Percentiles rank a stretch among this genome's conserved stretches.
These are phyloP conservation scores for Phaeosphaeria sp. DNA, from an alignment of 2,329 filamentous ascomycete species.

Conservation along the genomic window DNA sequence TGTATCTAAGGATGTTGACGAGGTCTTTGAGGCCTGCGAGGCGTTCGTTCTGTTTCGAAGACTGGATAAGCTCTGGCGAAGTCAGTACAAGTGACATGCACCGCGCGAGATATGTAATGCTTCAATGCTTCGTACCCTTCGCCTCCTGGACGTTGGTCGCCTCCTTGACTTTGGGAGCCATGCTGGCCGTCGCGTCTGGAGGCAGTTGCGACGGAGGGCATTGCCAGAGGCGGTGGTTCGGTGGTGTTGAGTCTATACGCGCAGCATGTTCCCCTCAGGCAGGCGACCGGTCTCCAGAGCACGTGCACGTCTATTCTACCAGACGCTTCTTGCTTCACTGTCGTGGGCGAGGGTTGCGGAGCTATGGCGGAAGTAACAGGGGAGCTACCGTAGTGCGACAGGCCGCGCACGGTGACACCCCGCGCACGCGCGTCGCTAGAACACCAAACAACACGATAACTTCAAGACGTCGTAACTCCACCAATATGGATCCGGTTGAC, in stretches of 20 bases:
- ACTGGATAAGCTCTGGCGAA: conserved; percentile 38
- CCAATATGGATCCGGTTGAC: too few relatives aligned
- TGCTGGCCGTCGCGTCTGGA: conserved; percentile 18
- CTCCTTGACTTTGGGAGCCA: conserved; percentile 18
- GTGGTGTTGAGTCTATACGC: background rate
- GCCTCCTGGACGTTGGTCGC: conserved; percentile 45
- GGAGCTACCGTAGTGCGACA: too few relatives aligned
- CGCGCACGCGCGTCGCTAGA: too few relatives aligned
- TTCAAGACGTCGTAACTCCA: too few relatives aligned
- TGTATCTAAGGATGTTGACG: conserved; percentile 63
- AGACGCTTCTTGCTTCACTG: background rate
- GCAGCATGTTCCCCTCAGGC: background rate
- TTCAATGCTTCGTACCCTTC: conserved; percentile 33
- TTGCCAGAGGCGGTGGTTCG: conserved; percentile 6
- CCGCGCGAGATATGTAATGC: background rate
- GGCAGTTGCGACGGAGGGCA: conserved; percentile 10
- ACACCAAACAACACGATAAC: too few relatives aligned
- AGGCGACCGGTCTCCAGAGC: background rate
- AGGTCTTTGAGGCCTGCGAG: conserved; percentile 61
- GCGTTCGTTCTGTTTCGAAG: conserved; percentile 51
- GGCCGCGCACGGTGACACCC: too few relatives aligned
- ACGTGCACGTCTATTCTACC: background rate
- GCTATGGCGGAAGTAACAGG: conserved; percentile 25
- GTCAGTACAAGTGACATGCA: conserved; percentile 27
- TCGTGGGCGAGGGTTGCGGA: conserved; percentile 15